Evolutionary conservation across 1,284 basidiomycete genomes (phyloP).

Genomic region (Cryptococcus jaspeensis): DNA sequence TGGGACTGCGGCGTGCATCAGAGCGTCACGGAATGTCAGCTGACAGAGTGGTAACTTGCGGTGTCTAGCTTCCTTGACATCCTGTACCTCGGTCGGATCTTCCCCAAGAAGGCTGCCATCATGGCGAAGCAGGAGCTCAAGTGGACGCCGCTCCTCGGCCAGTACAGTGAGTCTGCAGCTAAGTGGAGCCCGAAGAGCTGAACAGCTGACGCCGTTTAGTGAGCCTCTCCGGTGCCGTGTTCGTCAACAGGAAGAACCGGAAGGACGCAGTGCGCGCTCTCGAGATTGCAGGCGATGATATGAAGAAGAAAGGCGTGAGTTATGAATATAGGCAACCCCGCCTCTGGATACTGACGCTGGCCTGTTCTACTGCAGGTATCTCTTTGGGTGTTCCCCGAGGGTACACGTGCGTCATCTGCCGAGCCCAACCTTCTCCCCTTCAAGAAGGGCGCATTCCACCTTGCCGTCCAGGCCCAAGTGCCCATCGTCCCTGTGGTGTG

Average conservation of each 20-base stretch:
- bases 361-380: slow-evolving; percentile 57
- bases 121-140: slow-evolving; percentile 93
- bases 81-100: slow-evolving; percentile 77
- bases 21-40: neutral
- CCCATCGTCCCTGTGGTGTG: slow-evolving; percentile 89
- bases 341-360: neutral
- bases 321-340: neutral
- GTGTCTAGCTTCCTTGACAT: slow-evolving; percentile 74
- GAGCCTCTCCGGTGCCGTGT: slow-evolving; percentile 86
- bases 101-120: slow-evolving; percentile 79
- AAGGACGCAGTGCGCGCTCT: slow-evolving; percentile 73
- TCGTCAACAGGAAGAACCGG: slow-evolving; percentile 84
- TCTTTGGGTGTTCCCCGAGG: slow-evolving; percentile 90
- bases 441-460: slow-evolving; percentile 98
- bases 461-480: slow-evolving; percentile 77
- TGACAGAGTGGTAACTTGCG: neutral
- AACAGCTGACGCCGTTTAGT: slow-evolving; percentile 51
- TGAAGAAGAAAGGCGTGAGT: slow-evolving; percentile 65
- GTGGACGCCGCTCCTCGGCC: slow-evolving; percentile 81
- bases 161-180: slow-evolving; percentile 60
- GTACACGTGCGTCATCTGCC: slow-evolving; percentile 74
- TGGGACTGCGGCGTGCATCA: neutral
- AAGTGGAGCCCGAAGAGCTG: neutral
- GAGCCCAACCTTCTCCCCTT: slow-evolving; percentile 74
- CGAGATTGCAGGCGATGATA: slow-evolving; percentile 71